Conservation (phyloP, 1,139 yeast species). For the Hemisphaericaspora lyxosophila region DNA sequence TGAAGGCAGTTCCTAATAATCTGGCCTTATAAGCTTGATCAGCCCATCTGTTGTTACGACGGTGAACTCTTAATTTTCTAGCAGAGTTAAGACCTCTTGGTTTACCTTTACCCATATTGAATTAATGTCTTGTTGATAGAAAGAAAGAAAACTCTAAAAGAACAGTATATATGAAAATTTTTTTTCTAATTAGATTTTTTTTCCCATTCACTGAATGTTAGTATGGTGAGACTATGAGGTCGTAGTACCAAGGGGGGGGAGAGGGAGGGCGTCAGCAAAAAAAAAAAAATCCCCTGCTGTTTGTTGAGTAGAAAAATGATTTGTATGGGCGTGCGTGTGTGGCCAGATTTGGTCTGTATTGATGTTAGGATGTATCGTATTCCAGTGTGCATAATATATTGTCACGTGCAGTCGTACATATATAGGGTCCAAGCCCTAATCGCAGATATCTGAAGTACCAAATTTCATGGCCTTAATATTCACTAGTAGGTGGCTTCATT, state of each 20-base stretch:
- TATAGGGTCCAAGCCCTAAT: constrained; percentile 1
- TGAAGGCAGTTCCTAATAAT: constrained; percentile 99
- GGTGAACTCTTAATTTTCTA: constrained; percentile 99
- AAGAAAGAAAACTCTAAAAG: constrained; percentile 3
- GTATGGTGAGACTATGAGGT: not conserved
- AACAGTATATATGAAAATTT: constrained; percentile 5
- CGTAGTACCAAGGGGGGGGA: not conserved
- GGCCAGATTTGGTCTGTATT: not conserved
- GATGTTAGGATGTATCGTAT: constrained; percentile 2
- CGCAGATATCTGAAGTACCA: not conserved
- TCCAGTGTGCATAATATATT: not conserved
- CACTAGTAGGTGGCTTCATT: not conserved
- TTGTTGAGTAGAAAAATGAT: constrained; percentile 1
- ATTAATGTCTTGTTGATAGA: constrained; percentile 6
- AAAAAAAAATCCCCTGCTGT: too few relatives aligned
- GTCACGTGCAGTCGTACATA: not conserved
- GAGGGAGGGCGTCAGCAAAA: not conserved
- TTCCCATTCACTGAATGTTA: too few relatives aligned
- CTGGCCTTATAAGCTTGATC: constrained; percentile 97
- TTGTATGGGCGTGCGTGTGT: not conserved
- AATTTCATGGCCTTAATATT: not conserved
- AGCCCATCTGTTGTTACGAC: constrained; percentile 99
- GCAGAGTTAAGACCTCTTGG: constrained; percentile 99
- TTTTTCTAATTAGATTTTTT: constrained; percentile 1
- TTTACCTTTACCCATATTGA: constrained; percentile 84